Evolutionary conservation across 495 filamentous ascomycete species (phyloP).

Genomic region (Lentithecium fluviatile): DNA sequence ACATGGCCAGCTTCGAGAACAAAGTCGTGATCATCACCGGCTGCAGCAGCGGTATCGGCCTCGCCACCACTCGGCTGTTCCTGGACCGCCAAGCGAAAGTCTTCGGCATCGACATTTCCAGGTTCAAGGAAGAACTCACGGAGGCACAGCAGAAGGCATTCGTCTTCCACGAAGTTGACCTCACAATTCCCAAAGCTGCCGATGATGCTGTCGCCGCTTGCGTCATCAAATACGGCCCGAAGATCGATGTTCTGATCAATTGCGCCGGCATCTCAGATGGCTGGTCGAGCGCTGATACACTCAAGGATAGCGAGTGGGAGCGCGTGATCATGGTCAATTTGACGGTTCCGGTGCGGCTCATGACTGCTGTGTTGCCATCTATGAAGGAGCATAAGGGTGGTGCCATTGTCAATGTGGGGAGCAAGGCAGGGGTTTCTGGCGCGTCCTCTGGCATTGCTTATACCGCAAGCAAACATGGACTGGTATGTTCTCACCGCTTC

Average conservation of each 20-base stretch:
- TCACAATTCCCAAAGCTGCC: slow-evolving; percentile 30
- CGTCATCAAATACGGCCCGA: background rate
- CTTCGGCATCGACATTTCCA: slow-evolving; percentile 44
- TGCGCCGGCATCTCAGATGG: slow-evolving; percentile 47
- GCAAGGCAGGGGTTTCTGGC: slow-evolving; percentile 44
- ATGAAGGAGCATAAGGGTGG: slow-evolving; percentile 42
- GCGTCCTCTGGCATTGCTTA: slow-evolving; percentile 47
- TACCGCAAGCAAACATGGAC: slow-evolving; percentile 44
- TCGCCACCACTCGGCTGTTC: slow-evolving; percentile 43
- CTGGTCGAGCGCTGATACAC: slow-evolving; percentile 39
- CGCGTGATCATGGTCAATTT: slow-evolving; percentile 40
- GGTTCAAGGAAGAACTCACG: slow-evolving; percentile 34
- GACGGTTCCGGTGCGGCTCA: slow-evolving; percentile 45
- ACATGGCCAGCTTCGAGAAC: background rate
- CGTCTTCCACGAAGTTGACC: slow-evolving; percentile 42
- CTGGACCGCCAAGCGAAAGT: slow-evolving; percentile 45
- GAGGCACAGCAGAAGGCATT: slow-evolving; percentile 36
- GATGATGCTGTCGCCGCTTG: slow-evolving; percentile 8
- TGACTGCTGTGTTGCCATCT: slow-evolving; percentile 42
- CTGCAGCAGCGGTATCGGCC: slow-evolving; percentile 47
- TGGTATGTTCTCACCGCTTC: slow-evolving; percentile 21
- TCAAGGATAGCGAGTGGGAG: slow-evolving; percentile 34
- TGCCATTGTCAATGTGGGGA: slow-evolving; percentile 46
- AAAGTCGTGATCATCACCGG: slow-evolving; percentile 47
- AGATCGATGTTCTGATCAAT: slow-evolving; percentile 47